Evolutionary conservation across 306 rosid genomes (phyloP), one percentile per base, ranked within the genome.

Genomic region (Glycine tomentella): DNA sequence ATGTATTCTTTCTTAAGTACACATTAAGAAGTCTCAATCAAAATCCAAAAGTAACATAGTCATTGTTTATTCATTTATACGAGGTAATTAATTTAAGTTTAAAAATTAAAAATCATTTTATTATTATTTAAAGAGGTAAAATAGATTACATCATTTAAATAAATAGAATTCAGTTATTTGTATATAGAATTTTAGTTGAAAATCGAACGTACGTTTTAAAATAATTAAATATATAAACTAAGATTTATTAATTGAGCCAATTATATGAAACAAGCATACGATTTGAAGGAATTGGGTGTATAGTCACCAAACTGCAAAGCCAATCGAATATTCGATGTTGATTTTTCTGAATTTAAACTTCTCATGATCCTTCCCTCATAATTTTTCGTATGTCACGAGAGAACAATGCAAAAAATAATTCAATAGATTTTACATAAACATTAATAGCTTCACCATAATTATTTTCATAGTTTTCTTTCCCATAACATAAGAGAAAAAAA

Each of bases 281-380:
- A 63, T 63, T 63, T 34, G 69, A 4, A 63, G 14, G n/a, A 46
- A 55, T 63, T 68, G 81, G 56, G 31, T 75, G 76, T 72, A 69
- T 31, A 81, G 58, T n/a, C 40, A 49, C 81, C 85, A 75, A 57
- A 75, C 72, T 42, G 38, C 84, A 57, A n/a, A 33, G 4, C 80
- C 80, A 48, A 59, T 12, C 3, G 74, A 10, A 69, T 48, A 48
- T 48, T 75, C 6, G 44, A 74, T 57, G 3, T 42, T 16, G 44
- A 74, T 25, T 4, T 58, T 48, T 13, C 6, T 46, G 58, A 58
- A 45, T 68, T 67, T 45, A 45, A 48, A 48, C 42, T 20, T 48
- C 9, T 46, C 17, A 45, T 16, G 38, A 67, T 10, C 36, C 8
- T 46, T 45, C 74, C 44, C 53, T 68, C 40, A 15, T 45, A 7